Evolutionary conservation across 192 early-diverging fungal genomes (phyloP).

Genomic region (Ambispora gerdemannii): DNA sequence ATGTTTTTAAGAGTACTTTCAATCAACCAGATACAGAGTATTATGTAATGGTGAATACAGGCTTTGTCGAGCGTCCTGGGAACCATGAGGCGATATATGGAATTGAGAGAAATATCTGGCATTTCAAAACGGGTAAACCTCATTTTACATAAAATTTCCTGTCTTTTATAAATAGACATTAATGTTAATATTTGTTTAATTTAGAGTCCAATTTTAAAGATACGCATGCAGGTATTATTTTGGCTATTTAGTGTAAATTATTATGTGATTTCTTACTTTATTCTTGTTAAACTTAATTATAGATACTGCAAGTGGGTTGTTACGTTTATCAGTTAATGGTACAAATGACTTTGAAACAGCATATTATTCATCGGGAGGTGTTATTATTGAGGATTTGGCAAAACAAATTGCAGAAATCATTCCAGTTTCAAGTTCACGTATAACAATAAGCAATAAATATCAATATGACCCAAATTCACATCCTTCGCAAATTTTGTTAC

Average conservation of each 20-base stretch:
- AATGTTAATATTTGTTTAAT: background rate
- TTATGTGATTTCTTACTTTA: background rate
- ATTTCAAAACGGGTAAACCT: background rate
- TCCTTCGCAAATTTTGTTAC: background rate
- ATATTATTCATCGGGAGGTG: background rate
- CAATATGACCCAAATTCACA: background rate
- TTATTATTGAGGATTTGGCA: background rate
- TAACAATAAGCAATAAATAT: background rate
- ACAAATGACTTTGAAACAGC: background rate
- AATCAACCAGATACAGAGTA: background rate
- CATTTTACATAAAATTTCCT: background rate
- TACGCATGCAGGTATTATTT: background rate
- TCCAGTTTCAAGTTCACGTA: background rate
- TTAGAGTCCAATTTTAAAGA: background rate
- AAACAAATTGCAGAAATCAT: background rate
- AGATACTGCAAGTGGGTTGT: background rate
- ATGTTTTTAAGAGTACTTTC: background rate
- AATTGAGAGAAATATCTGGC: background rate
- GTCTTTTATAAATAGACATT: background rate
- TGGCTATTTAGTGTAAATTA: too few species aligned
- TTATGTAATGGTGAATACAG: background rate
- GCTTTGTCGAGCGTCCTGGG: background rate
- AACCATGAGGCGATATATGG: background rate
- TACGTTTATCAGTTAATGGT: background rate
- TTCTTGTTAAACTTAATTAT: background rate